Evolutionary conservation across 345 rosid species (phyloP).

Genomic region (Boechera stricta): DNA sequence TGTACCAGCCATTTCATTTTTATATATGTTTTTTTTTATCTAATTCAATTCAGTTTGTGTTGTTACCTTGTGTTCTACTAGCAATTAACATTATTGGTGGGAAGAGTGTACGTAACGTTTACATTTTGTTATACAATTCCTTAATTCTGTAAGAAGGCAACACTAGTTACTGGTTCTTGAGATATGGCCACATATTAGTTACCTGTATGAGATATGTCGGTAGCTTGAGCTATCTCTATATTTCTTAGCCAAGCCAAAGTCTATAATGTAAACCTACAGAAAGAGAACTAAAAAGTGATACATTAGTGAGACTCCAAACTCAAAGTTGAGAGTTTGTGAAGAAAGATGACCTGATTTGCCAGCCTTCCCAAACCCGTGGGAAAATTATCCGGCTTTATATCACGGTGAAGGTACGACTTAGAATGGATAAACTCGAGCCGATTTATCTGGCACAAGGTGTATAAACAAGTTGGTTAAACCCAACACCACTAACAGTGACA

Average conservation of each 20-base stretch:
- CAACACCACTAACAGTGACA: too few species aligned
- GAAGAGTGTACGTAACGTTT: constrained; percentile 28
- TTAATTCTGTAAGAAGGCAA: background rate
- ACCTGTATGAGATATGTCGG: background rate
- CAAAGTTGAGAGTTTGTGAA: background rate
- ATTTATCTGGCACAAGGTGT: background rate
- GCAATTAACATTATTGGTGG: background rate
- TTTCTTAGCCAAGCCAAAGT: background rate
- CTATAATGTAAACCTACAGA: background rate
- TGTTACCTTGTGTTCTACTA: constrained; percentile 31
- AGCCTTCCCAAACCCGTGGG: background rate
- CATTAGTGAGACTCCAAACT: background rate
- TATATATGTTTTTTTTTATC: constrained; percentile 25
- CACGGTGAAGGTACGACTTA: background rate
- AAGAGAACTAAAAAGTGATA: background rate
- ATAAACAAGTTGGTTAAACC: background rate
- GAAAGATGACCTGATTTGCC: background rate
- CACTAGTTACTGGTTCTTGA: background rate
- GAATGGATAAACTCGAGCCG: background rate
- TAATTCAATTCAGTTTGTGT: constrained; percentile 2
- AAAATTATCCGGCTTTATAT: background rate
- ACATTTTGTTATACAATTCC: background rate
- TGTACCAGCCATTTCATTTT: constrained; percentile 25
- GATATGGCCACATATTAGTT: background rate
- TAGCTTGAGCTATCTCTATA: background rate